These are phyloP conservation scores for Saccharomycopsis sp. DNA, from an alignment of 805 yeast species.

Conservation along the genomic window DNA sequence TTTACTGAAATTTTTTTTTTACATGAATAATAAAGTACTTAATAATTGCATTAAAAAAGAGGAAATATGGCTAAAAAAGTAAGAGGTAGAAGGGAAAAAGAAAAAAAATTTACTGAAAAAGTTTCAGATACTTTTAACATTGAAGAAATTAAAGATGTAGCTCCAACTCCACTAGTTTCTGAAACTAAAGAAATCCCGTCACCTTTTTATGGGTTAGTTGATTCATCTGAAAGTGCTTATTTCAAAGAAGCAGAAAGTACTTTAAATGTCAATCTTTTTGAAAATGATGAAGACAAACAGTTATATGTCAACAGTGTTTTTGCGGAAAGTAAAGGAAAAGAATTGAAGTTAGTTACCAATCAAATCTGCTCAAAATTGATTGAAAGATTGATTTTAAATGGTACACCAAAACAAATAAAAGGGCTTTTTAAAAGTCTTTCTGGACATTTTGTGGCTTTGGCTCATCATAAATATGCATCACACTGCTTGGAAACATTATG, in stretches of 20 bases:
- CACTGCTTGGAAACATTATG: conserved; percentile 86
- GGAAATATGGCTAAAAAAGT: conserved; percentile 15
- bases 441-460: conserved; percentile 66
- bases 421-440: conserved; percentile 53
- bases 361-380: conserved; percentile 90
- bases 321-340: conserved; percentile 83
- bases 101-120: conserved; percentile 1
- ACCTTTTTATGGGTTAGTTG: conserved; percentile 80
- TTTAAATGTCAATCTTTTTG: conserved; percentile 70
- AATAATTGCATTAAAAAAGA: too few relatives aligned
- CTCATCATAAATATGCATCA: conserved; percentile 85
- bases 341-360: conserved; percentile 82
- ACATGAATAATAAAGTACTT: too few relatives aligned
- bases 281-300: conserved; percentile 54
- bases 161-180: too few relatives aligned
- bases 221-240: conserved; percentile 75
- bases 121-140: not conserved
- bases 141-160: conserved; percentile 10
- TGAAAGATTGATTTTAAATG: conserved; percentile 70
- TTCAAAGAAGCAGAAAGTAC: conserved; percentile 90
- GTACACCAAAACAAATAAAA: conserved; percentile 56
- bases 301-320: conserved; percentile 70
- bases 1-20: too few relatives aligned
- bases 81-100: conserved; percentile 16
- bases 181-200: conserved; percentile 23